Evolutionary conservation across 2,329 filamentous ascomycete species (phyloP), one percentile per base, ranked within the genome.

Genomic region (Cladosporium sp.): DNA sequence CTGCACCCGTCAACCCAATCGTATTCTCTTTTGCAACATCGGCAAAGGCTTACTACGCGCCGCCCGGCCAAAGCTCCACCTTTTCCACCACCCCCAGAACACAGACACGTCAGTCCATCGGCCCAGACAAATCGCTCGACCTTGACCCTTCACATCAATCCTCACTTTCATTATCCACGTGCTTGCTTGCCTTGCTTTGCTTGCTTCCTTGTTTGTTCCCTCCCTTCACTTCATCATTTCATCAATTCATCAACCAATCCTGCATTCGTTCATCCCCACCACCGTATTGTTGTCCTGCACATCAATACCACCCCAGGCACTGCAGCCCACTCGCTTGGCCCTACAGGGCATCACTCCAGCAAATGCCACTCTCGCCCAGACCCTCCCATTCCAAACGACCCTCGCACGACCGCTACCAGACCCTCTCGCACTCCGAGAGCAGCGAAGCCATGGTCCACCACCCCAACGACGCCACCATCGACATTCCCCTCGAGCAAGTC

Each of bases 401-500:
- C 53, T 63, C 61, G n/a, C 58, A 63, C 42, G 59, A 66, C 34
- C 63, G 65, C 54, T 63, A 62, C 48, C 50, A 54, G 12, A 58
- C 59, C 5, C 54, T 61, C 4, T 27, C 51, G 24, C 53, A 61
- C 29, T 50, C 60, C 34, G 47, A 53, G 38, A 29, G 37, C 42
- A 54, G 12, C 36, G 37, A 41, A 27, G 30, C 50, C 47, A 53
- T 54, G 51, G 72, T 70, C 13, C 45, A 41, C 22, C 45, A 48
- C 13, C 45, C 45, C 51, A 70, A 74, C 22, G 78, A 81, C 59
- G 75, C 73, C 38, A 80, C 79, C 20, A 80, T 80, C 59, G 77
- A 84, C 58, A 85, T 85, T 47, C 82, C 82, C 7, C 71, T 85
- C 55, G 75, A 80, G 57, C 74, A 72, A 42, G 77, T 83, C 36